Conservation (phyloP, 305 asterid species). For the Fraxinus albicans region DNA sequence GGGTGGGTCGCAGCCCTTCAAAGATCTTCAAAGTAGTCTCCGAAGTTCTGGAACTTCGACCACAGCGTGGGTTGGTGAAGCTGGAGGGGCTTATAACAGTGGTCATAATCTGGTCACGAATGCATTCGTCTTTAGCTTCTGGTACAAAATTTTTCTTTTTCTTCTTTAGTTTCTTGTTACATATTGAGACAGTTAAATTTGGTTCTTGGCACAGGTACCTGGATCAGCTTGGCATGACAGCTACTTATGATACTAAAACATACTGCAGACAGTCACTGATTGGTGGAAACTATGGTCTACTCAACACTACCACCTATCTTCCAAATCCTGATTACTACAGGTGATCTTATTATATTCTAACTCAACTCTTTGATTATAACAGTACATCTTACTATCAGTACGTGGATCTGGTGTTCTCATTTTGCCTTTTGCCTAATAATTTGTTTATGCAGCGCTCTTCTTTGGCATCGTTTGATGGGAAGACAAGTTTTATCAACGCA, state of each 20-base stretch:
- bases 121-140: conserved; percentile 75
- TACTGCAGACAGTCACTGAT: conserved; percentile 84
- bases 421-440: background rate
- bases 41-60: conserved; percentile 40
- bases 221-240: conserved; percentile 89
- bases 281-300: conserved; percentile 92
- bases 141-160: conserved; percentile 39
- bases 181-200: background rate
- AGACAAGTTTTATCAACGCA: conserved; percentile 56
- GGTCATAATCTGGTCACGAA: conserved; percentile 71
- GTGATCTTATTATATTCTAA: conserved; percentile 25
- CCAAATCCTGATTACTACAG: conserved; percentile 96
- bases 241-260: conserved; percentile 63
- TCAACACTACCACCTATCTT: conserved; percentile 52
- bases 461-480: conserved; percentile 95
- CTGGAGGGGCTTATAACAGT: conserved; percentile 91
- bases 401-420: background rate
- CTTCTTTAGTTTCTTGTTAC: conserved; percentile 1
- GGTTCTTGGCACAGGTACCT: conserved; percentile 50
- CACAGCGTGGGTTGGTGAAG: conserved; percentile 88
- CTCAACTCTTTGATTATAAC: background rate
- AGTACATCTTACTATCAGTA: background rate
- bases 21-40: conserved; percentile 51
- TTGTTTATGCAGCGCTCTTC: conserved; percentile 62
- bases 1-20: conserved; percentile 52